Evolutionary conservation across 164 flowering plant species (phyloP).

Genomic region (Warburgia ugandensis): DNA sequence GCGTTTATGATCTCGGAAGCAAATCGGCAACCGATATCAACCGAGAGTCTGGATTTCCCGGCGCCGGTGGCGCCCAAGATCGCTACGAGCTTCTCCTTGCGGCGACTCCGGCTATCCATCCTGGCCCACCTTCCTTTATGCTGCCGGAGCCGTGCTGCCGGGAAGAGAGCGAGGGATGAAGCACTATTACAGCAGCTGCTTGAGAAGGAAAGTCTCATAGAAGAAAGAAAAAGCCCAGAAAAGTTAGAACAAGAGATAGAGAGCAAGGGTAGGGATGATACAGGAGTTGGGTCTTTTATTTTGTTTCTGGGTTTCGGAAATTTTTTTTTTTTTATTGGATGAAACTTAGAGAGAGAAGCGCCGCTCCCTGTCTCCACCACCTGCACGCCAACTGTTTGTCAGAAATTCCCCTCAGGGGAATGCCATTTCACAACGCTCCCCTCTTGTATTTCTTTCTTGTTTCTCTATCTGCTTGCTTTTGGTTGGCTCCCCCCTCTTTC

Average conservation of each 20-base stretch:
- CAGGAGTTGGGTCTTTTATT: neutral
- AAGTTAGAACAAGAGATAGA: neutral
- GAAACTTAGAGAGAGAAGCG: no score
- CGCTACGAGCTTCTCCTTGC: constrained; percentile 37
- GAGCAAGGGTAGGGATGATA: neutral
- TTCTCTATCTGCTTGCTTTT: no score
- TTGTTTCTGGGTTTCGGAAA: neutral
- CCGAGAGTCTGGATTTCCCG: constrained; percentile 64
- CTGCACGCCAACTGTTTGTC: constrained; percentile 9
- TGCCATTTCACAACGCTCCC: constrained; percentile 3
- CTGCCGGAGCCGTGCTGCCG: no score
- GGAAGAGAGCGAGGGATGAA: constrained; percentile 6
- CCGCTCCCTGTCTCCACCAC: constrained; percentile 4
- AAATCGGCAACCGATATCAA: constrained; percentile 53
- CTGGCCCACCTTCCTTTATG: constrained; percentile 2
- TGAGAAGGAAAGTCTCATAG: no score
- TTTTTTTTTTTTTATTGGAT: no score
- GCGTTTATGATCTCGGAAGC: constrained; percentile 65
- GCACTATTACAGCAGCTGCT: constrained; percentile 5
- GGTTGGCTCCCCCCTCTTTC: no score
- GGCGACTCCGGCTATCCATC: no score
- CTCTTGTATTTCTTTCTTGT: no score
- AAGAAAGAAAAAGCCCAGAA: no score
- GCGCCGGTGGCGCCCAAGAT: constrained; percentile 80
- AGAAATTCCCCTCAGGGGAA: neutral